Evolutionary conservation across 2,329 filamentous ascomycete genomes (phyloP), one percentile per base, ranked within the genome.

Genomic region (Hymenoscyphus fraxineus): DNA sequence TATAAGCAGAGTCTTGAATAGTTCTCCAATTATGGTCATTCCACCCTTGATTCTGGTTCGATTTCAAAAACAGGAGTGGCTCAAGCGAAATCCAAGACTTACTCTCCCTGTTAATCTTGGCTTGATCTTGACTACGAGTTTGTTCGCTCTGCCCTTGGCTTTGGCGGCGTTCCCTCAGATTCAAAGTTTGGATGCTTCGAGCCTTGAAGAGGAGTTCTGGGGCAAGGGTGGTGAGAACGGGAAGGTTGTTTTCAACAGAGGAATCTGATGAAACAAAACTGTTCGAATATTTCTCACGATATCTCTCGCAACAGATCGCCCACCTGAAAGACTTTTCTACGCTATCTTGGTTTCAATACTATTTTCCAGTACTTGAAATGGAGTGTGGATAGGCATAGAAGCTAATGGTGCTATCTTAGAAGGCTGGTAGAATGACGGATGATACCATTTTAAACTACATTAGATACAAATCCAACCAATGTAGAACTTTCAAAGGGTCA

Each of bases 21-120:
- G 92, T 66, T 96, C 91, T 13, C 95, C 95, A 12, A 95, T 99
- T 80, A 99, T 99, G 95, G 93, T 96, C 15, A 82, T 99, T 57
- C 95, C 95, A 54, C 92, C 95, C 27, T 81, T 99, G 75, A 80
- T 96, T 31, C 83, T 99, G 62, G 90, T 98, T 61, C 84, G 88
- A 70, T 81, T 99, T 72, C 93, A 99, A 82, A 85, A 88, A 78
- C 91, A 87, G 60, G 83, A 89, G 65, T 98, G 92, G 92, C 79
- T 98, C 72, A 87, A 88, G 79, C 81, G 82, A 67, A 85, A 91
- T 69, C 95, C 94, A 6, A 83, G 88, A 65, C 81, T 93, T 78
- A 90, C 92, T 12, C 80, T 90, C 64, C 92, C 93, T 0, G 81
- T 97, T 57, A 99, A 99, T 78, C 78, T 99, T 67, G 92, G 87